Evolutionary conservation across 805 yeast genomes (phyloP).

Genomic region (Candida sakaeoensis): DNA sequence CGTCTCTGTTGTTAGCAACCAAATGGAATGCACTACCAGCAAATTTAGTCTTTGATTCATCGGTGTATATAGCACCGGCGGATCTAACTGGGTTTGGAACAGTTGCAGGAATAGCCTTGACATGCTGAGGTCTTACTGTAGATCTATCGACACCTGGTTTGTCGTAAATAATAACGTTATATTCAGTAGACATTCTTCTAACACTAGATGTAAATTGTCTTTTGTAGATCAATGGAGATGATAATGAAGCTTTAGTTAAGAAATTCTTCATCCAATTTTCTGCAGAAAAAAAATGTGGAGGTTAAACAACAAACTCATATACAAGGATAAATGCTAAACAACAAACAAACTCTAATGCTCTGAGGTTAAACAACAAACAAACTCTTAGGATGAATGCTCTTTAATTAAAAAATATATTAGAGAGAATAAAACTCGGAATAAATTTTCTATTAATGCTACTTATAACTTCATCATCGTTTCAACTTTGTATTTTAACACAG

Average conservation of each 20-base stretch:
- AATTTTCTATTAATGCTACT: not conserved
- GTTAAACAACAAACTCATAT: too few species aligned
- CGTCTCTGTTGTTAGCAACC: constrained; percentile 61
- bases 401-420: too few species aligned
- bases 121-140: constrained; percentile 49
- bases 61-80: constrained; percentile 43
- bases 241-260: not conserved
- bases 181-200: constrained; percentile 41
- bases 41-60: constrained; percentile 44
- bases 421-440: too few species aligned
- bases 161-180: constrained; percentile 68
- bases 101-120: constrained; percentile 23
- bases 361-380: too few species aligned
- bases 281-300: constrained; percentile 1
- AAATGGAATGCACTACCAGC: constrained; percentile 68
- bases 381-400: too few species aligned
- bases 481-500: too few species aligned
- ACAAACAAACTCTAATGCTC: too few species aligned
- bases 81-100: constrained; percentile 33
- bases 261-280: not conserved
- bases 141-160: constrained; percentile 61
- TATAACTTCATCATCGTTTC: too few species aligned
- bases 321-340: too few species aligned
- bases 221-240: not conserved
- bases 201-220: constrained; percentile 6